phyloP scores from a whole-genome alignment of 305 asterid genomes.

The Euphrasia arctica region DNA sequence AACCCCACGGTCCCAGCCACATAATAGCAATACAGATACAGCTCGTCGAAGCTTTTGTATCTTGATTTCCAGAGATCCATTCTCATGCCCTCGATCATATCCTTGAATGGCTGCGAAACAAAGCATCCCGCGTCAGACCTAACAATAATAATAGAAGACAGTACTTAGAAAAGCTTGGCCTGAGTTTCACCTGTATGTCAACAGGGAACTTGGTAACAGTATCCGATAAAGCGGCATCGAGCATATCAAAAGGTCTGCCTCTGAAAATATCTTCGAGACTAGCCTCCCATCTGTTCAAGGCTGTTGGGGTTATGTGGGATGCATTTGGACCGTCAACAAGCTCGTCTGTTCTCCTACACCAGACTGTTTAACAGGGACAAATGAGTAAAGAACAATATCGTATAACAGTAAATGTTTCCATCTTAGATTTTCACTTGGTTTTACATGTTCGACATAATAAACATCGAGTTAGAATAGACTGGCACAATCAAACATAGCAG shows the following conservation, averaged over 20 bases:
- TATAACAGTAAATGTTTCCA: no score
- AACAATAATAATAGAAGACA: no score
- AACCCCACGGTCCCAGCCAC: conserved; percentile 97
- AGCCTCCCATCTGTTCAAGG: conserved; percentile 90
- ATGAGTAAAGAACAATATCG: no score
- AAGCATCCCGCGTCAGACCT: background rate
- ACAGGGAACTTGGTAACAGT: conserved; percentile 78
- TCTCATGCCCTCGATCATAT: conserved; percentile 98
- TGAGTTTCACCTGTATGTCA: conserved; percentile 74
- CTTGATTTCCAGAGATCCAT: conserved; percentile 86
- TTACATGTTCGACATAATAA: background rate
- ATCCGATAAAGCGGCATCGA: conserved; percentile 93
- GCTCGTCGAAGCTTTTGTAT: conserved; percentile 84
- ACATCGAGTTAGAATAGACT: conserved; percentile 1
- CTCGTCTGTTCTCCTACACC: conserved; percentile 98
- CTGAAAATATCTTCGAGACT: conserved; percentile 80
- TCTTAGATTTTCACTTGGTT: background rate
- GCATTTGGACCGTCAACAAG: conserved; percentile 99
- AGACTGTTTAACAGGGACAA: conserved; percentile 40
- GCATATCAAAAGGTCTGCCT: conserved; percentile 93
- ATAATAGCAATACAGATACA: conserved; percentile 85
- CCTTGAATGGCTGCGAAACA: conserved; percentile 82
- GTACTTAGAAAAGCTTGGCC: background rate
- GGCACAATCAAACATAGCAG: background rate
- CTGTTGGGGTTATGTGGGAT: conserved; percentile 88